Conservation (phyloP, 2,329 filamentous ascomycete species). For the Orbilia oligospora region DNA sequence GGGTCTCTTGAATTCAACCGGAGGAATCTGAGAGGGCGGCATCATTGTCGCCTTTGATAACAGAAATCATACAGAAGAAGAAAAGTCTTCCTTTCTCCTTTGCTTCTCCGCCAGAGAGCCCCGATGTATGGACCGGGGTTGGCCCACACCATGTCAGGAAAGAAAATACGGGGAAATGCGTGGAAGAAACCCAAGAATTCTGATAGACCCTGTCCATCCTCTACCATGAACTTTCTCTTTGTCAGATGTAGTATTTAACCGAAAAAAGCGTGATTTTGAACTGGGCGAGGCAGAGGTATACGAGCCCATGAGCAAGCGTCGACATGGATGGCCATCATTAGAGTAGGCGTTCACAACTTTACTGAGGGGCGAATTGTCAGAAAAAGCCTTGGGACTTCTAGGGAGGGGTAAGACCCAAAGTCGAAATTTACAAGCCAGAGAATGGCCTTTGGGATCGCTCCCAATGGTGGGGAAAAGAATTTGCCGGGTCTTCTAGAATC, state of each 20-base stretch:
- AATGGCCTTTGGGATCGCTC: constrained; percentile 15
- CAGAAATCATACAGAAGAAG: constrained; percentile 46
- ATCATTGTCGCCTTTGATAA: constrained; percentile 44
- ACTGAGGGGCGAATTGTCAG: constrained; percentile 53
- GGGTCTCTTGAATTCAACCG: constrained; percentile 56
- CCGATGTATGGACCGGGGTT: constrained; percentile 35
- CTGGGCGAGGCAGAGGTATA: constrained; percentile 50
- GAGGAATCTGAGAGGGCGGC: constrained; percentile 52
- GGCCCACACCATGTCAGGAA: constrained; percentile 50
- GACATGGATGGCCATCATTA: constrained; percentile 51
- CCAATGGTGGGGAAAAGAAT: constrained; percentile 38
- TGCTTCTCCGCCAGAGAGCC: constrained; percentile 53
- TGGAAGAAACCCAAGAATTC: constrained; percentile 50
- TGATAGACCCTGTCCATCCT: constrained; percentile 33
- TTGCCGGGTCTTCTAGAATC: constrained; percentile 57
- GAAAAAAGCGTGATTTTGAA: constrained; percentile 57
- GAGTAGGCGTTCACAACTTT: neutral
- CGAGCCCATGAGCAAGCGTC: constrained; percentile 36
- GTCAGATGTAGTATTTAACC: constrained; percentile 60
- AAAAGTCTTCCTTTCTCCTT: constrained; percentile 40
- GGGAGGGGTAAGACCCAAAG: constrained; percentile 35
- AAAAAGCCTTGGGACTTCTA: constrained; percentile 26
- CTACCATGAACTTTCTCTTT: constrained; percentile 44
- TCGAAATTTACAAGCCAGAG: constrained; percentile 10
- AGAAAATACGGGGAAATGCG: constrained; percentile 59